Evolutionary conservation across 805 yeast species (phyloP).

Genomic region (Ogataea neopini): DNA sequence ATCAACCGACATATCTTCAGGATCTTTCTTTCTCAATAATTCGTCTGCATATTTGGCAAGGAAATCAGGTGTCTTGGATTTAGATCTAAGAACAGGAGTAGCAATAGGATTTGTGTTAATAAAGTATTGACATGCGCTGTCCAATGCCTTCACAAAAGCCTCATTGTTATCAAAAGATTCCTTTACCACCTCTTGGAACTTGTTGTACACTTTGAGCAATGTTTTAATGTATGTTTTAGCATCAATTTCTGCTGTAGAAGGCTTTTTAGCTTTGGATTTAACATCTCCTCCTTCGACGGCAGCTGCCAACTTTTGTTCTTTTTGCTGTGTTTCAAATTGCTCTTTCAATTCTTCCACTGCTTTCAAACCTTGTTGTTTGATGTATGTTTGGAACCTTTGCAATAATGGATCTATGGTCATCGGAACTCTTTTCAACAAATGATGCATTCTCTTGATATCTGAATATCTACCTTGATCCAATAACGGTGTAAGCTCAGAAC

Average conservation of each 20-base stretch:
- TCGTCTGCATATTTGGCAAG: constrained; percentile 88
- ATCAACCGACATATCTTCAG: constrained; percentile 74
- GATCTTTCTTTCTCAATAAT: constrained; percentile 70
- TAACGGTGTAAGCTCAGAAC: constrained; percentile 72
- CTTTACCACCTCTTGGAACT: constrained; percentile 64
- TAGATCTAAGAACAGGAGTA: constrained; percentile 54
- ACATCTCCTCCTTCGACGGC: constrained; percentile 16
- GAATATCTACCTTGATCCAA: constrained; percentile 70
- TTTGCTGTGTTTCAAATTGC: constrained; percentile 24
- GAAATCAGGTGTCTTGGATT: constrained; percentile 87
- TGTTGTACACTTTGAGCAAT: constrained; percentile 65
- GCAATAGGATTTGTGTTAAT: constrained; percentile 85
- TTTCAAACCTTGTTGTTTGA: constrained; percentile 61
- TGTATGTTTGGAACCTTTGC: constrained; percentile 67
- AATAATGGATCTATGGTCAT: constrained; percentile 78
- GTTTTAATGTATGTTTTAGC: constrained; percentile 82
- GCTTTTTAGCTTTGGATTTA: constrained; percentile 32
- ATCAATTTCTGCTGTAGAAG: constrained; percentile 43
- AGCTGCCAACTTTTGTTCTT: constrained; percentile 28
- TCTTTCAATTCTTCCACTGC: constrained; percentile 58
- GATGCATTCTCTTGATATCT: constrained; percentile 78
- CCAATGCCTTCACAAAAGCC: constrained; percentile 82
- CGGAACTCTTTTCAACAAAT: constrained; percentile 74
- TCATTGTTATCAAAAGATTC: constrained; percentile 72
- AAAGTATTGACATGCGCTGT: constrained; percentile 81